These are phyloP conservation scores for Phytopythium sindhum DNA, from an alignment of 352 stramenopile species.

Conservation along the genomic window DNA sequence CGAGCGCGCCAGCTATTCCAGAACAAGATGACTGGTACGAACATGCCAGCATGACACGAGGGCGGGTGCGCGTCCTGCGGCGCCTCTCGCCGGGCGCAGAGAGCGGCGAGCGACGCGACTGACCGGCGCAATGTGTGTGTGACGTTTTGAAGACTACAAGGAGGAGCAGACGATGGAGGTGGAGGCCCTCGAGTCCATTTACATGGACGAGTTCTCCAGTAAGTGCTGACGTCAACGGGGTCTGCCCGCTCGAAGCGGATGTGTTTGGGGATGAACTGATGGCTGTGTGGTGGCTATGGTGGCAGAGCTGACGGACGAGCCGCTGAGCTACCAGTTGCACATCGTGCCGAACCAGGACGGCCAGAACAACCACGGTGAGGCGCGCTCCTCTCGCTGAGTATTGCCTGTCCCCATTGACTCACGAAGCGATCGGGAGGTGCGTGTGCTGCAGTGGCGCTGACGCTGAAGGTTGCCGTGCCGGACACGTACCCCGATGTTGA, in stretches of 20 bases:
- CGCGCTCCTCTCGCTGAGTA: neutral
- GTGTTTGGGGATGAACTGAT: neutral
- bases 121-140: conserved; percentile 4
- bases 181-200: conserved; percentile 87
- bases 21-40: conserved; percentile 63
- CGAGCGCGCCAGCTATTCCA: conserved; percentile 13
- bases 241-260: no score
- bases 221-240: conserved; percentile 11
- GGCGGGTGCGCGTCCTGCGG: neutral
- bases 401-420: neutral
- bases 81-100: neutral
- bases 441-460: conserved; percentile 46
- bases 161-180: conserved; percentile 89
- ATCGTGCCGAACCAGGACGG: conserved; percentile 85
- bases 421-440: neutral
- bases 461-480: conserved; percentile 72
- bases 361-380: conserved; percentile 72
- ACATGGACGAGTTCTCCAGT: conserved; percentile 90
- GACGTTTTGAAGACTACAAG: conserved; percentile 63
- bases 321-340: conserved; percentile 70
- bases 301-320: conserved; percentile 72
- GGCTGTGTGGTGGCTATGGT: neutral
- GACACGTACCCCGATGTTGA: conserved; percentile 77
- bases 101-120: neutral
- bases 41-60: conserved; percentile 12